phyloP scores from a whole-genome alignment of 169 alveolate genomes.

The Fabrea salina region DNA sequence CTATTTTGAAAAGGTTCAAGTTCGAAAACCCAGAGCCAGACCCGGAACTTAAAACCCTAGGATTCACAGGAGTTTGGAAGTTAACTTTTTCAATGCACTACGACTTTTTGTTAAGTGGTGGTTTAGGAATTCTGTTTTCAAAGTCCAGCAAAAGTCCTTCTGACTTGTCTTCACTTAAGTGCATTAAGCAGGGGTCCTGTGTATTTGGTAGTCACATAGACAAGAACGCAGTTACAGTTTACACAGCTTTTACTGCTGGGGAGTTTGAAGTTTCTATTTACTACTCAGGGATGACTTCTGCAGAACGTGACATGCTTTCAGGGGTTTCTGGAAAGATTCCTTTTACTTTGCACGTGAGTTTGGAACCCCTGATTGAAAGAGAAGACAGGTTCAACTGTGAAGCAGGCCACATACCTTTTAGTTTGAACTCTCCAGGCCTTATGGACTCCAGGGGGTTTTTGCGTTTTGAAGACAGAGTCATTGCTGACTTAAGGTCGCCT shows the following conservation, averaged over 20 bases:
- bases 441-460: conserved; percentile 11
- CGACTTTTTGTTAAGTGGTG: not conserved
- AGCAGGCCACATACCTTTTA: conserved; percentile 13
- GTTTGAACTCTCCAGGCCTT: not conserved
- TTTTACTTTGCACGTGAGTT: not conserved
- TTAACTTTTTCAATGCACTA: conserved; percentile 7
- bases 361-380: conserved; percentile 8
- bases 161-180: not conserved
- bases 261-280: not conserved
- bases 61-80: conserved; percentile 18
- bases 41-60: not conserved
- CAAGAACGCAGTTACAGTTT: not conserved
- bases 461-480: not conserved
- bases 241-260: conserved; percentile 3
- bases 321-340: not conserved
- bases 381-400: conserved; percentile 37
- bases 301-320: not conserved
- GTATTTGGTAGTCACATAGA: not conserved
- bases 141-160: not conserved
- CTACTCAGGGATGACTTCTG: not conserved
- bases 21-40: not conserved
- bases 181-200: not conserved
- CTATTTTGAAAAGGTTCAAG: not conserved
- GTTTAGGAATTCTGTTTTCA: not conserved
- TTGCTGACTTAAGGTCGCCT: not conserved